Percentiles rank a stretch among this genome's conserved stretches.
phyloP scores from a whole-genome alignment of 1,284 basidiomycete species.

The Chalciporus sp. region DNA sequence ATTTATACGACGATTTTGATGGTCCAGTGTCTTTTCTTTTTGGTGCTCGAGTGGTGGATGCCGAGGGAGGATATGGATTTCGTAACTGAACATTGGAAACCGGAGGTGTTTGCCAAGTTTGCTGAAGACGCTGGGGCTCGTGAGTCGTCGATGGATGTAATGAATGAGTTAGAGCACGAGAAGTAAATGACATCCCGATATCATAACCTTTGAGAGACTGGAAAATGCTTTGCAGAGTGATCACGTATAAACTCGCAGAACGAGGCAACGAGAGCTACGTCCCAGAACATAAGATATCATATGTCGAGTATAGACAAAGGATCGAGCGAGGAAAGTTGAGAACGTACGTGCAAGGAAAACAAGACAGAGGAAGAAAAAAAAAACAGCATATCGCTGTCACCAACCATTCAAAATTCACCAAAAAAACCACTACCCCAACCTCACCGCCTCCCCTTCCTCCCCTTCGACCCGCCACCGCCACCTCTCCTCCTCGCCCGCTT shows the following conservation, averaged over 20 bases:
- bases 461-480: slow-evolving; percentile 8
- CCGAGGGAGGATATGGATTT: slow-evolving; percentile 72
- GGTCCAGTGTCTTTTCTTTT: slow-evolving; percentile 80
- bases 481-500: slow-evolving; percentile 29
- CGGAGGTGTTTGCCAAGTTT: slow-evolving; percentile 38
- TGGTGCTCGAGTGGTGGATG: slow-evolving; percentile 75
- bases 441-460: not conserved
- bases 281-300: no score
- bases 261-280: no score
- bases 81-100: slow-evolving; percentile 52
- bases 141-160: not conserved
- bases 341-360: no score
- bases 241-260: no score
- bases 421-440: not conserved
- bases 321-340: no score
- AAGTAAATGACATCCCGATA: not conserved
- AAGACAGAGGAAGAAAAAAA: not conserved
- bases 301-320: no score
- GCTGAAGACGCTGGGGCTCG: not conserved
- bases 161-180: not conserved
- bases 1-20: slow-evolving; percentile 81
- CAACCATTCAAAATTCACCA: not conserved
- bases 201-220: not conserved
- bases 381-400: not conserved
- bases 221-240: no score